Evolutionary conservation across 768 basidiomycete genomes (phyloP).

Genomic region (Rubroboletus pulcherrimus): DNA sequence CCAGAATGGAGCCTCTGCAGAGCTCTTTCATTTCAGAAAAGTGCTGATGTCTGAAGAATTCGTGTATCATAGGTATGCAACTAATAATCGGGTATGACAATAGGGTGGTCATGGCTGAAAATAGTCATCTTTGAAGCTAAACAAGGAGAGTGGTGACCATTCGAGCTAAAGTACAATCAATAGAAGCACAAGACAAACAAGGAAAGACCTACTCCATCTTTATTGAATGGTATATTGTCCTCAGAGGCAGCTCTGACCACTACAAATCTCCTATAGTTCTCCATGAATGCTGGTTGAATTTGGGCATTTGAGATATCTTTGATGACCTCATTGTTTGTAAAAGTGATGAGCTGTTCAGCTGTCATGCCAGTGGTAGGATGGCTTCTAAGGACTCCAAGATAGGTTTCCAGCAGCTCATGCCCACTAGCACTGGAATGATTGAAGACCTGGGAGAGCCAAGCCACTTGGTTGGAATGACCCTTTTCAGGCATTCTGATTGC

Average conservation of each 20-base stretch:
- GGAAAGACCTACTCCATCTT: conserved; percentile 43
- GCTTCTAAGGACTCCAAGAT: conserved; percentile 27
- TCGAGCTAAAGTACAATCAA: conserved; percentile 46
- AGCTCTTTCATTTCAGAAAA: neutral
- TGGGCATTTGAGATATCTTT: conserved; percentile 53
- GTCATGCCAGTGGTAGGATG: conserved; percentile 33
- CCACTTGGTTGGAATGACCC: conserved; percentile 21
- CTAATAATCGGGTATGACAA: neutral
- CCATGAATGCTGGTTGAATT: conserved; percentile 59
- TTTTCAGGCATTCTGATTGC: conserved; percentile 47
- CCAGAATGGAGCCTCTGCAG: neutral
- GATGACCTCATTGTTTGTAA: conserved; percentile 45
- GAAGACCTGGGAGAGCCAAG: conserved; percentile 26
- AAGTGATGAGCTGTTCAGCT: conserved; percentile 31
- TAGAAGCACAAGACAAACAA: neutral
- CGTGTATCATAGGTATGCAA: neutral
- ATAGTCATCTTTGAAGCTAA: conserved; percentile 61
- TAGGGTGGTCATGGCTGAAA: conserved; percentile 22
- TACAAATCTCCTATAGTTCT: conserved; percentile 61
- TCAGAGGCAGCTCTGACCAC: conserved; percentile 45
- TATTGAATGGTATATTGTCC: conserved; percentile 22
- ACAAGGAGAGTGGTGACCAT: conserved; percentile 42
- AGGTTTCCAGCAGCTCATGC: conserved; percentile 40
- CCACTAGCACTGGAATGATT: conserved; percentile 17
- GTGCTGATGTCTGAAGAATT: too few species aligned